Evolutionary conservation across 805 yeast species (phyloP), one percentile per base, ranked within the genome.

Genomic region (Saccharomycopsis fermentans): DNA sequence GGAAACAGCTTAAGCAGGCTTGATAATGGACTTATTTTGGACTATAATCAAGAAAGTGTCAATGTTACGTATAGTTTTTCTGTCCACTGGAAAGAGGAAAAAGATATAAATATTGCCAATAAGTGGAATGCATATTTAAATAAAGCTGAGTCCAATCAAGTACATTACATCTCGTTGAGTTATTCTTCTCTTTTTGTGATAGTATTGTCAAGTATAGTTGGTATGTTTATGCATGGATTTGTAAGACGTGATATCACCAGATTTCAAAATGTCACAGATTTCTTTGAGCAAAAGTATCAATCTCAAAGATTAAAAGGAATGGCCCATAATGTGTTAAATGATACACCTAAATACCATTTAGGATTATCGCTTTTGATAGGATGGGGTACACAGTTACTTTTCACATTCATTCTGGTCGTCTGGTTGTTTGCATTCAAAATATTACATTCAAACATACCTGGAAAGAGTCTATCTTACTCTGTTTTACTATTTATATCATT

Each of bases 51-150:
- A 24, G n/a, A 43, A 24, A 58, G 55, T 6, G 16, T 52, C 8
- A 67, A 75, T 39, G 79, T 90, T 36, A 91, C 92, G 3, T 90
- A 82, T 70, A 86, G 96, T 0, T 90, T 89, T 65, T 81, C 96
- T 0, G 90, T 90, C 2, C 86, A 86, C 67, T 90, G 96, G 95
- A 76, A 94, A 68, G 95, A 90, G 68, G 96, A 90, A 60, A 72
- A 73, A 50, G 77, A 81, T 2, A 74, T 87, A 26, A 77, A 78
- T 27, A 86, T 89, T 78, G 76, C 77, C 55, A 75, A 82, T 59
- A 75, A 96, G 64, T 88, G 95, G 94, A 81, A 81, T 52, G 71
- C 84, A 64, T 90, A 84, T 69, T 79, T 83, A 63, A 76, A 81
- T 59, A 78, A 78, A 64, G 86, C 81, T 55, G 72, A 74, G 24